A percentile compares a stretch with the other conserved stretches of the same genome.
Conservation (phyloP, 2,329 filamentous ascomycete species). For the Xylariaceae sp. region DNA sequence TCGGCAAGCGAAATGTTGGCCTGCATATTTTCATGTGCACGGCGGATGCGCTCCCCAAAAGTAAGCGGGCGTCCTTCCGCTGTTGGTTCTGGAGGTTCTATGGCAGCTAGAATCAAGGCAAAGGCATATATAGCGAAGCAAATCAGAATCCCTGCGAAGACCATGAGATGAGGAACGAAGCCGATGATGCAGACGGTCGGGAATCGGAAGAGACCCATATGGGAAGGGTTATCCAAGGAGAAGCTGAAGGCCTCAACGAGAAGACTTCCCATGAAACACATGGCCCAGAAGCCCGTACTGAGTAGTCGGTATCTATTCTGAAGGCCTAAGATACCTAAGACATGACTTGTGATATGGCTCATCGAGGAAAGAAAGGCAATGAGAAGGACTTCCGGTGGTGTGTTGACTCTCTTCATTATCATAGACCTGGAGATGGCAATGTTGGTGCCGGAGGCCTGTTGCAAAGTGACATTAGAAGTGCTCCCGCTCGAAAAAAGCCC, state of each 20-base stretch:
- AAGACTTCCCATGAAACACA: slow-evolving; percentile 88
- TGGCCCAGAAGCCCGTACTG: slow-evolving; percentile 87
- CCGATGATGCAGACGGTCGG: slow-evolving; percentile 95
- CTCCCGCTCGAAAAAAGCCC: slow-evolving; percentile 63
- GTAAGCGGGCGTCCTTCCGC: slow-evolving; percentile 44
- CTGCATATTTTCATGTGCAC: slow-evolving; percentile 88
- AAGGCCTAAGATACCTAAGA: slow-evolving; percentile 79
- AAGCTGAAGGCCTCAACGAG: slow-evolving; percentile 74
- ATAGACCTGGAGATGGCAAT: slow-evolving; percentile 66
- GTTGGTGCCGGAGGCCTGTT: slow-evolving; percentile 47
- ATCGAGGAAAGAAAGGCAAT: slow-evolving; percentile 88
- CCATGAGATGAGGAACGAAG: slow-evolving; percentile 92
- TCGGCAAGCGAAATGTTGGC: slow-evolving; percentile 85
- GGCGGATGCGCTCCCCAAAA: slow-evolving; percentile 66
- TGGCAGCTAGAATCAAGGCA: slow-evolving; percentile 77
- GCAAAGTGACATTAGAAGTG: slow-evolving; percentile 52
- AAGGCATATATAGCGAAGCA: slow-evolving; percentile 80
- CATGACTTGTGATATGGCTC: slow-evolving; percentile 85
- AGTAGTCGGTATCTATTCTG: slow-evolving; percentile 82
- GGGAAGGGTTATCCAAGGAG: slow-evolving; percentile 64
- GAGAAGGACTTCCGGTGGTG: slow-evolving; percentile 85
- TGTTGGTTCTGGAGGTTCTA: slow-evolving; percentile 64
- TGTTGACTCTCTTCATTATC: slow-evolving; percentile 82
- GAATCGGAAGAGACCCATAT: slow-evolving; percentile 78
- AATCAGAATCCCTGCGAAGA: slow-evolving; percentile 77